Percentiles rank a stretch among this genome's conserved stretches.
Evolutionary conservation across 2,329 filamentous ascomycete species (phyloP).

Genomic region (Cladorrhinum sp.): DNA sequence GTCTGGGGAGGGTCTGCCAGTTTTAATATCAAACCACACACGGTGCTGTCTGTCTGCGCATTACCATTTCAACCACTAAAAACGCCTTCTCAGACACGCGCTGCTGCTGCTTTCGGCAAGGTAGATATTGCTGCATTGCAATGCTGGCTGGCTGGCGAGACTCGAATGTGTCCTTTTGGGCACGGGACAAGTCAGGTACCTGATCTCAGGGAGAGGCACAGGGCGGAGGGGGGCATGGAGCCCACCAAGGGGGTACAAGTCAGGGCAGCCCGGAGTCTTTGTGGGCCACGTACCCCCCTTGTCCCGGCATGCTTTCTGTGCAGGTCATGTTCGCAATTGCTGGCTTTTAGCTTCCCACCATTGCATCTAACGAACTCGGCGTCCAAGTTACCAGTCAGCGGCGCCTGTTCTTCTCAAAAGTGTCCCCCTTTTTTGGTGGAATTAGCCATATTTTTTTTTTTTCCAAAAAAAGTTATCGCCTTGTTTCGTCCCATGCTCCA

Average conservation of each 20-base stretch:
- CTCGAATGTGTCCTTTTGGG: slow-evolving; percentile 1
- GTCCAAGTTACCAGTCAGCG: slow-evolving; percentile 2
- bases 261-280: slow-evolving; percentile 17
- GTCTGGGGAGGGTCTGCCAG: too few relatives aligned
- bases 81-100: slow-evolving; percentile 16
- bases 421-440: slow-evolving; percentile 11
- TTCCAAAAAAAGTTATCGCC: slow-evolving; percentile 9
- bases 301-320: slow-evolving; percentile 7
- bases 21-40: neutral
- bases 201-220: slow-evolving; percentile 3
- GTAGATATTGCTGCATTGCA: slow-evolving; percentile 3
- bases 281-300: slow-evolving; percentile 13
- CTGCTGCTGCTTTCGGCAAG: slow-evolving; percentile 22
- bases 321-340: slow-evolving; percentile 1
- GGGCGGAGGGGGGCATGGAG: neutral
- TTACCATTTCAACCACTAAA: slow-evolving; percentile 14
- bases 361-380: slow-evolving; percentile 3
- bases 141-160: neutral
- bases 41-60: slow-evolving; percentile 8
- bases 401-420: slow-evolving; percentile 3
- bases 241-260: slow-evolving; percentile 11
- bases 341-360: slow-evolving; percentile 4
- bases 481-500: slow-evolving; percentile 19
- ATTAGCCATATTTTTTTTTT: slow-evolving; percentile 6
- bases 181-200: slow-evolving; percentile 13